Percentiles rank a stretch among this genome's conserved stretches.
Evolutionary conservation across 306 rosid species (phyloP).

Genomic region (Fagus sylvatica): DNA sequence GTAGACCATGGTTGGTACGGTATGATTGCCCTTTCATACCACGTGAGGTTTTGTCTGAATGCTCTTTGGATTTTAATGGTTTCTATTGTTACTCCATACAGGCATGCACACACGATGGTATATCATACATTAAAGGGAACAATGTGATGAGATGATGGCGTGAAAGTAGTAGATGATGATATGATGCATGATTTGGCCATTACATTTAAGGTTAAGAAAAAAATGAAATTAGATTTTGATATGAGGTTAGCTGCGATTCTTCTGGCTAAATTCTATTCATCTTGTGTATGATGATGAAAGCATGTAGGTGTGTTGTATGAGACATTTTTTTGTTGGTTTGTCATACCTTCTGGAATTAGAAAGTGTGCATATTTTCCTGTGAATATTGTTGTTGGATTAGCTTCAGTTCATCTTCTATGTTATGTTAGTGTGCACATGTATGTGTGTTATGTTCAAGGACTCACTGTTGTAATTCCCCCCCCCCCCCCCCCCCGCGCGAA

Average conservation of each 20-base stretch:
- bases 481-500: not conserved
- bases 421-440: not conserved
- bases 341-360: not conserved
- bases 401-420: not conserved
- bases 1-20: not conserved
- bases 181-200: not conserved
- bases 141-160: not conserved
- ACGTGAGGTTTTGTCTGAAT: not conserved
- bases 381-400: not conserved
- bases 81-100: not conserved
- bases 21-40: not conserved
- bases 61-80: not conserved
- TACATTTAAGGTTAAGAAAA: not conserved
- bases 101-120: not conserved
- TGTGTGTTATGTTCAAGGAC: not conserved
- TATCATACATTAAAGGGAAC: no score
- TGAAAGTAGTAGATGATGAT: not conserved
- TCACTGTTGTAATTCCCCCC: not conserved
- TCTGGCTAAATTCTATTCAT: not conserved
- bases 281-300: not conserved
- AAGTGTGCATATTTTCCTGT: not conserved
- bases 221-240: not conserved
- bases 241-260: not conserved
- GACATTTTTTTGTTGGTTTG: not conserved
- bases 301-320: not conserved